Evolutionary conservation across 306 rosid species (phyloP), one percentile per base, ranked within the genome.

Genomic region (Cucurbita pepo): DNA sequence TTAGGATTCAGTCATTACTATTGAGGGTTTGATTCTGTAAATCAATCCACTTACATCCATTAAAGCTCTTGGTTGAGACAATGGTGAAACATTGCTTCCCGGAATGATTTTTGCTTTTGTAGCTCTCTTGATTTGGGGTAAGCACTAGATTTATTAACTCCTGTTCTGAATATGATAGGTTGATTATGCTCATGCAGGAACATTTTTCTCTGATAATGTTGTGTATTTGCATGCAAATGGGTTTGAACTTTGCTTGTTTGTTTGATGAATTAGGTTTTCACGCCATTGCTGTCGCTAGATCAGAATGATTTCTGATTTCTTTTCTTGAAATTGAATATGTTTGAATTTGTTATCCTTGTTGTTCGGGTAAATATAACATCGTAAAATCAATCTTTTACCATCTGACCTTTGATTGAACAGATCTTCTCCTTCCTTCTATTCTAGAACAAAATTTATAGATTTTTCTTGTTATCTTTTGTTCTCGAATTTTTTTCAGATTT

Each of bases 271-370:
- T 82, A 73, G 83, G 75, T 77, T 75, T 79, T 76, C 78, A 57
- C 30, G 59, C 62, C 55, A 75, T 74, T 75, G 69, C 78, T 51
- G 82, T 65, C 77, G 74, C 88, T 92, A 96, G 88, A 87, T 78
- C 91, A 79, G 83, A 72, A 44, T 54, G 83, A 76, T 81, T 83
- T 71, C 81, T 69, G 47, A 4, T 67, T 77, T 74, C 64, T 47
- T 18, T 73, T 36, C 74, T 56, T 74, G 69, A 77, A 79, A 45
- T 50, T 52, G 15, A 75, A 5, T 82, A 38, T 18, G 56, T 71
- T 72, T 38, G 53, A 38, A 41, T 15, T 5, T 43, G 22, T 58
- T 60, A 59, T 75, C 37, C 1, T 30, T 37, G 52, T 10, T 50
- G 5, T 69, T 34, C 45, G 0, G 74, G 47, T 69, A 69, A 47